These are phyloP conservation scores for Podaxis sp. DNA, from an alignment of 768 basidiomycete genomes.

Conservation along the genomic window DNA sequence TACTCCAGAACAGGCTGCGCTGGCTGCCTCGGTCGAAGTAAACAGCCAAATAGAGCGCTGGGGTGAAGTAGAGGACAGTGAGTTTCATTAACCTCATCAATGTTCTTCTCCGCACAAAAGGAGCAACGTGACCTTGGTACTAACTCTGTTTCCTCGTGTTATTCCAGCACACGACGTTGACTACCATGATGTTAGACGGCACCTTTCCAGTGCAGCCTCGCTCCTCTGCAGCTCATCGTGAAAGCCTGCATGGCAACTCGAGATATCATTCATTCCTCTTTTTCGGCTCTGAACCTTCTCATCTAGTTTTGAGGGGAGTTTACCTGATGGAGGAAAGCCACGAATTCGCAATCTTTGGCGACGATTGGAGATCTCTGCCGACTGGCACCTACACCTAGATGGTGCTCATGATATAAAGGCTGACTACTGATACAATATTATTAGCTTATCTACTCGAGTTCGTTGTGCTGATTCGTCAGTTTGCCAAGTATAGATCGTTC, in stretches of 20 bases:
- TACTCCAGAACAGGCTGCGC: conserved; percentile 80
- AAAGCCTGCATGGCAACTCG: background rate
- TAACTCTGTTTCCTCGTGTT: conserved; percentile 15
- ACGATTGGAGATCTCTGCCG: background rate
- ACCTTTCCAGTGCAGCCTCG: conserved; percentile 56
- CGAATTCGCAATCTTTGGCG: background rate
- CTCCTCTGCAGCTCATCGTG: conserved; percentile 20
- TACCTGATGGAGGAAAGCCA: background rate
- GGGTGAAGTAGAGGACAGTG: conserved; percentile 99
- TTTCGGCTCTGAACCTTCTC: background rate
- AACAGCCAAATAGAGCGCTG: conserved; percentile 93
- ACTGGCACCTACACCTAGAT: background rate
- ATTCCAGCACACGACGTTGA: conserved; percentile 93
- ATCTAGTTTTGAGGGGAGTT: background rate
- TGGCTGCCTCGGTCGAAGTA: conserved; percentile 90
- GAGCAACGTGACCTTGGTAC: background rate
- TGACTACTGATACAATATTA: conserved; percentile 3
- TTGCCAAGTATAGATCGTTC: background rate
- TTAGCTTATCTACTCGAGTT: conserved; percentile 9
- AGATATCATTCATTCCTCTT: background rate
- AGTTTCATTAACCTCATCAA: conserved; percentile 34
- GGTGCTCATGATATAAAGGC: background rate
- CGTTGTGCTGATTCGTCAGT: background rate
- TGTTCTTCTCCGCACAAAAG: conserved; percentile 4
- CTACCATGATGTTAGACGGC: conserved; percentile 87